Conservation (phyloP, 148 eudicot genomes). For the Spergularia bocconei region DNA sequence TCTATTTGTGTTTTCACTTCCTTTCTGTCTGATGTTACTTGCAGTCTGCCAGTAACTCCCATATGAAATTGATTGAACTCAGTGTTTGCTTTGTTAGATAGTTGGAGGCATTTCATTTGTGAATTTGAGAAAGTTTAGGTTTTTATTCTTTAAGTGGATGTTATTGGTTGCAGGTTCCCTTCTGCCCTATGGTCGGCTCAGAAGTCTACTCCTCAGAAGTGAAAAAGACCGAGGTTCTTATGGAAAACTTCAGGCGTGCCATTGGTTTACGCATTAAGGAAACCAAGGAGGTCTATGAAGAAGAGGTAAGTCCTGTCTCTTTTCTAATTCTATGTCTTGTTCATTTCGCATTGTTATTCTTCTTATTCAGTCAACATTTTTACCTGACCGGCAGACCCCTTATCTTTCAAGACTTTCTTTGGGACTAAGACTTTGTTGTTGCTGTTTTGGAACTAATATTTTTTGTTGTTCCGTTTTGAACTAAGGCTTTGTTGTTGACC, state of each 20-base stretch:
- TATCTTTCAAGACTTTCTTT: no score
- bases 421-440: no score
- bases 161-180: slow-evolving; percentile 62
- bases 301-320: slow-evolving; percentile 60
- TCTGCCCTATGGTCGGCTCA: slow-evolving; percentile 99
- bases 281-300: slow-evolving; percentile 96
- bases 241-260: slow-evolving; percentile 93
- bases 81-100: not conserved
- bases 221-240: slow-evolving; percentile 95
- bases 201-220: slow-evolving; percentile 99
- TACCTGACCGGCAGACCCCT: no score
- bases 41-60: no score
- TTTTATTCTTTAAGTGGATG: not conserved
- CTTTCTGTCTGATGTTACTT: not conserved
- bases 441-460: no score
- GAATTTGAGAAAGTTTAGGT: not conserved
- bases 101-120: not conserved
- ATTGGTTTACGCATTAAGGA: slow-evolving; percentile 97
- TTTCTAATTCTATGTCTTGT: not conserved
- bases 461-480: no score
- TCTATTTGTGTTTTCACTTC: not conserved
- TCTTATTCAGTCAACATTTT: not conserved
- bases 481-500: no score
- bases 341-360: not conserved
- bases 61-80: not conserved